Percentiles rank a stretch among this genome's conserved stretches.
Evolutionary conservation across 106 monocot genomes (phyloP).

Genomic region (Dendrobium chrysotoxum): DNA sequence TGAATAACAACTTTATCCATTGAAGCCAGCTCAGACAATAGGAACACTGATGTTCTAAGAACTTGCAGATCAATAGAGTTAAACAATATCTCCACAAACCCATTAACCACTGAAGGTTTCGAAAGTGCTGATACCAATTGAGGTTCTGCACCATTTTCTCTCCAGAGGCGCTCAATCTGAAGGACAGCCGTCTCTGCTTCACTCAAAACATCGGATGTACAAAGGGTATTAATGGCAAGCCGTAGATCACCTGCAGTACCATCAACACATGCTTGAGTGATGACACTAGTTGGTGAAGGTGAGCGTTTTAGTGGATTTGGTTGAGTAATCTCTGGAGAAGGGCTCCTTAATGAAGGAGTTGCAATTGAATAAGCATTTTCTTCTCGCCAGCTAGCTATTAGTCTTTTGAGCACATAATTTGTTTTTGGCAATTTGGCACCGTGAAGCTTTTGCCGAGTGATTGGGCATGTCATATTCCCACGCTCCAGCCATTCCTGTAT

Average conservation of each 20-base stretch:
- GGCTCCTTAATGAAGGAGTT: slow-evolving; percentile 2
- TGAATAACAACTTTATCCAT: slow-evolving; percentile 35
- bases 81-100: slow-evolving; percentile 52
- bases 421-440: slow-evolving; percentile 45
- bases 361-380: slow-evolving; percentile 21
- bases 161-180: slow-evolving; percentile 35
- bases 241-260: slow-evolving; percentile 21
- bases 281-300: slow-evolving; percentile 49
- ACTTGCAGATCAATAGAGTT: slow-evolving; percentile 34
- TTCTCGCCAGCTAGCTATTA: slow-evolving; percentile 47
- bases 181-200: slow-evolving; percentile 50
- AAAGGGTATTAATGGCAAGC: slow-evolving; percentile 35
- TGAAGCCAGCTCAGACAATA: slow-evolving; percentile 36
- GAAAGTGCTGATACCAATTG: slow-evolving; percentile 19
- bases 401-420: slow-evolving; percentile 56
- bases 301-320: background rate
- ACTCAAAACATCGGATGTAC: slow-evolving; percentile 39
- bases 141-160: slow-evolving; percentile 16
- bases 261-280: slow-evolving; percentile 29
- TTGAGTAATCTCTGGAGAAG: slow-evolving; percentile 9
- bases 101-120: slow-evolving; percentile 42
- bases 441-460: slow-evolving; percentile 50
- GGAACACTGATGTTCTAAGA: slow-evolving; percentile 22
- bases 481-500: slow-evolving; percentile 55
- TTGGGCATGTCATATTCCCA: slow-evolving; percentile 54